Base-by-base conservation (phyloP, 495 filamentous ascomycete species). In the Cercophora sp. region DNA sequence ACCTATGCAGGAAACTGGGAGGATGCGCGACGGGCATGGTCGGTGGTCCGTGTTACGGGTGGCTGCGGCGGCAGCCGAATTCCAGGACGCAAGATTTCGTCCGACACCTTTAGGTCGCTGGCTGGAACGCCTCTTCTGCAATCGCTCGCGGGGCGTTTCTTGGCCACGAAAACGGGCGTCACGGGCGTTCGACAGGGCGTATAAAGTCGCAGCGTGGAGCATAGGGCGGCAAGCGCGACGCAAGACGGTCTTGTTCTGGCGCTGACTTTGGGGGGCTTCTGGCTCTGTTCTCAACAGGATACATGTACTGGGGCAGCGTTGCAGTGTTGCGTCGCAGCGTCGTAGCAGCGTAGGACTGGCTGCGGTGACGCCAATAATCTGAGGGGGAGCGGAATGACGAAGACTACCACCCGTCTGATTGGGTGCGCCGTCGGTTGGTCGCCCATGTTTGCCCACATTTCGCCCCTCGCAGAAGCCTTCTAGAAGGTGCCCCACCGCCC, bases 401-500 rank as follows among this genome's bases (percentile, higher is more conserved):
- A 19, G 19, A 13, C 10, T 18, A 22, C 46, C 18, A 32, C 10
- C 29, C 10, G 46, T 27, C 25, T 47, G 43, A 47, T 47, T 34
- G 43, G 43, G 22, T 16, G 43, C 10, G 32, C 13, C 43, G n/a
- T 8, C 43, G 43, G 43, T 13, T 5, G 31, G 31, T 49, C 47
- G 47, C 20, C 32, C 47, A 47, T 16, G 15, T 34, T 48, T 35
- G 40, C 22, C 40, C 22, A 13, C 45, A 8, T 5, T 9, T 18
- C 47, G 18, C 32, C 47, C 15, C 24, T 29, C 35, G 36, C 24
- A 8, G 48, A 51, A 51, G 37, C 24, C 48, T 51, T 51, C 48
- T 51, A 51, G 48, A 51, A 51, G 48, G 37, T 20, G 25, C 48
- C 48, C 48, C 48, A 51, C 48, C 20, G 35, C 24, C 48, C 24